A percentile compares a stretch with the other conserved stretches of the same genome.
These are phyloP conservation scores for Rutstroemia sp. DNA, from an alignment of 2,329 filamentous ascomycete species.

Conservation along the genomic window DNA sequence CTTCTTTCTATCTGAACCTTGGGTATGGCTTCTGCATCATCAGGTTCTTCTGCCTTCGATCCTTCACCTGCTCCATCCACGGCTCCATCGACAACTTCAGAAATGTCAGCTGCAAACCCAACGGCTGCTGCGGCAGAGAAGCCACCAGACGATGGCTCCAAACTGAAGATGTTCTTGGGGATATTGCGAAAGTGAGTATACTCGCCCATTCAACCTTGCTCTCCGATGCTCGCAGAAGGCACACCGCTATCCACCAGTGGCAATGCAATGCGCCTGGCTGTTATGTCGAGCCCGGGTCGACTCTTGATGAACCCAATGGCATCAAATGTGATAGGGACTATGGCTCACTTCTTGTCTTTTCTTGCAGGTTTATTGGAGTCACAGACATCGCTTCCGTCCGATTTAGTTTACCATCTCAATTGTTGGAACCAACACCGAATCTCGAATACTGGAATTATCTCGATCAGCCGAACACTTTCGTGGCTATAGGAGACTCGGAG, in stretches of 20 bases:
- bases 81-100: slow-evolving; percentile 21
- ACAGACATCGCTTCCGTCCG: slow-evolving; percentile 91
- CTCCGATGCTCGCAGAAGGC: background rate
- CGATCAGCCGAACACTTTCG: slow-evolving; percentile 86
- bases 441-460: slow-evolving; percentile 99
- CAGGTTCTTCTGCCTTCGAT: slow-evolving; percentile 20
- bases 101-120: slow-evolving; percentile 14
- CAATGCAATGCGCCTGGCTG: slow-evolving; percentile 5
- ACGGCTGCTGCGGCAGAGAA: slow-evolving; percentile 38
- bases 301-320: background rate
- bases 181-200: slow-evolving; percentile 75
- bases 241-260: slow-evolving; percentile 15
- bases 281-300: background rate
- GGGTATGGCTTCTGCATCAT: slow-evolving; percentile 26
- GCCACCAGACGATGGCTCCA: slow-evolving; percentile 70
- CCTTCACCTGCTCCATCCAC: slow-evolving; percentile 22
- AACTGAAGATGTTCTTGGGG: slow-evolving; percentile 79
- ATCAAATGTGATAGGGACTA: background rate
- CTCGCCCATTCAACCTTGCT: background rate
- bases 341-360: background rate
- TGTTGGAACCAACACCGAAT: slow-evolving; percentile 93
- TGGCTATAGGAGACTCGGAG: slow-evolving; percentile 77
- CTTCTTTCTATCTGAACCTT: background rate
- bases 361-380: slow-evolving; percentile 81
- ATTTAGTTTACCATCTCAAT: slow-evolving; percentile 91